phyloP scores from a whole-genome alignment of 1,284 basidiomycete species.

The Phellinidium pouzarii region DNA sequence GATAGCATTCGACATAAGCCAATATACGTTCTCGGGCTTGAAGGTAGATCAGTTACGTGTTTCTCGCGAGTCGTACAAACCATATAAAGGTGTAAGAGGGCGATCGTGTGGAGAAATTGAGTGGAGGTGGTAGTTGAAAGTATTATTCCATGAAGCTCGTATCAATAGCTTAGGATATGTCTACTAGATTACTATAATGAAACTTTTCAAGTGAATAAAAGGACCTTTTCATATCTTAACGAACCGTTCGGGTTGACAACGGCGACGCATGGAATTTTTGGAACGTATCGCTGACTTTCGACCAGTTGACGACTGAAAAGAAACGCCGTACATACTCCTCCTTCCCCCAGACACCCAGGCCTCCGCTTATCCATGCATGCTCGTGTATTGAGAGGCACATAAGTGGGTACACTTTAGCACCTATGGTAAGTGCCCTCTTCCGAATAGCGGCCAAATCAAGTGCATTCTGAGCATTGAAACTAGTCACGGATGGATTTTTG shows the following conservation, averaged over 20 bases:
- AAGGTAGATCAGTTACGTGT: constrained; percentile 84
- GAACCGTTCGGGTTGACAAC: too few species aligned
- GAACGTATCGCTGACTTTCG: constrained; percentile 43
- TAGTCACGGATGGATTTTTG: not conserved
- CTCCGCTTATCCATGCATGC: constrained; percentile 85
- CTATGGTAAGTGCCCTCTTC: not conserved
- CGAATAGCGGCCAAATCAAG: not conserved
- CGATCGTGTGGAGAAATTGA: constrained; percentile 56
- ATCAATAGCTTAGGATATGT: not conserved
- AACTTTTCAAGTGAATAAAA: too few species aligned
- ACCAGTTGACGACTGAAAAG: constrained; percentile 88
- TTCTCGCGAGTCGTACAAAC: constrained; percentile 76
- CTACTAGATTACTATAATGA: not conserved
- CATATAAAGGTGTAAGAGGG: constrained; percentile 61
- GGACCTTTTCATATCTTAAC: too few species aligned
- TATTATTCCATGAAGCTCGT: not conserved
- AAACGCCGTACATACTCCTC: constrained; percentile 86
- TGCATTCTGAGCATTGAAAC: not conserved
- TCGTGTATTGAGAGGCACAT: constrained; percentile 87
- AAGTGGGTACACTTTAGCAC: constrained; percentile 47
- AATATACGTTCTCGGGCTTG: constrained; percentile 72
- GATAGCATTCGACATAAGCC: constrained; percentile 65
- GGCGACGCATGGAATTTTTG: constrained; percentile 8
- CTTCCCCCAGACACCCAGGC: constrained; percentile 93
- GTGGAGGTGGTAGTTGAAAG: constrained; percentile 55